Conservation (phyloP, 352 stramenopile genomes). For the Poterioochromonas sp. region DNA sequence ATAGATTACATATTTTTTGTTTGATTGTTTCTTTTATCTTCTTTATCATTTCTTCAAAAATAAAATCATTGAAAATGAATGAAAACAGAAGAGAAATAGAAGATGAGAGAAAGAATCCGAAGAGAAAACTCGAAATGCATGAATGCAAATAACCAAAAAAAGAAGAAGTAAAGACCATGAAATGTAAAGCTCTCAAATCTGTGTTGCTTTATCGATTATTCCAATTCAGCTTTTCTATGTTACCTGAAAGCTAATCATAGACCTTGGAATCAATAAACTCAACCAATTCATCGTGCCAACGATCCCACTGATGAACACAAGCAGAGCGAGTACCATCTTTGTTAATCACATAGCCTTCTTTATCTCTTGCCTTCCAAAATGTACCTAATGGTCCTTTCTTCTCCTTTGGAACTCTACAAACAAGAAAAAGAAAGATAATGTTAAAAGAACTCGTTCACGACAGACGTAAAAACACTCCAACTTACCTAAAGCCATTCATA, state of each 20-base stretch:
- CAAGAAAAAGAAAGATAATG: not conserved
- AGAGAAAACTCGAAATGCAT: not conserved
- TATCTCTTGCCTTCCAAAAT: conserved; percentile 23
- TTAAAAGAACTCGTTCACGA: not conserved
- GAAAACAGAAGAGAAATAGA: too few species aligned
- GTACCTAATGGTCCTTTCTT: conserved; percentile 29
- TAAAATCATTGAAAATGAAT: too few species aligned
- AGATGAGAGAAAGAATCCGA: too few species aligned
- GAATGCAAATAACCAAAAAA: not conserved
- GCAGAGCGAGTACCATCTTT: conserved; percentile 22
- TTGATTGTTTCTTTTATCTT: too few species aligned
- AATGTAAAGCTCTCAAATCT: not conserved
- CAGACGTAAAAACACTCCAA: not conserved
- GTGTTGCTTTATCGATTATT: not conserved
- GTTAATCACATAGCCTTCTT: conserved; percentile 28
- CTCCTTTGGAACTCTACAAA: conserved; percentile 30
- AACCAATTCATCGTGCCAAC: conserved; percentile 18
- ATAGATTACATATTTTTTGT: too few species aligned
- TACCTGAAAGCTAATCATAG: not conserved
- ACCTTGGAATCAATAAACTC: conserved; percentile 3
- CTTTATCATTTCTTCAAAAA: too few species aligned
- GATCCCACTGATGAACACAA: conserved; percentile 35
- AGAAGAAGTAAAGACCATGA: not conserved
- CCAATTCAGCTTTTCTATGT: not conserved
- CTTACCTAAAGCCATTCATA: conserved; percentile 26